phyloP scores from a whole-genome alignment of 2,329 filamentous ascomycete genomes.

The Sporothrix curviconia region DNA sequence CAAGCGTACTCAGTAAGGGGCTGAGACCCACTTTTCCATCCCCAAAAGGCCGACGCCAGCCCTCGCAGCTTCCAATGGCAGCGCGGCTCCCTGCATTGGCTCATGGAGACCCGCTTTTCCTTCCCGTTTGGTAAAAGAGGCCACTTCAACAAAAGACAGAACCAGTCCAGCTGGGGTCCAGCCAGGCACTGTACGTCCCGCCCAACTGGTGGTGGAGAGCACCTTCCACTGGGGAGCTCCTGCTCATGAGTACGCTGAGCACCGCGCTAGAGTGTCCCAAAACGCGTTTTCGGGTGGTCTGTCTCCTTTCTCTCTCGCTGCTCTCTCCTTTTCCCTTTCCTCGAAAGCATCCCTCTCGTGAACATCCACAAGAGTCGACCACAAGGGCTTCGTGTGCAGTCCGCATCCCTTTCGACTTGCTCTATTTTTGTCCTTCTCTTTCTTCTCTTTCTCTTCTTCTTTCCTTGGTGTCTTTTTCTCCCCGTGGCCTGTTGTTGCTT shows the following conservation, averaged over 20 bases:
- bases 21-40: background rate
- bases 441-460: background rate
- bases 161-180: background rate
- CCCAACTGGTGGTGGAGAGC: no score
- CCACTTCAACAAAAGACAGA: slow-evolving; percentile 13
- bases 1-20: slow-evolving; percentile 9
- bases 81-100: slow-evolving; percentile 8
- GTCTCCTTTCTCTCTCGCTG: background rate
- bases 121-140: slow-evolving; percentile 9
- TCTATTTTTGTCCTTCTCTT: background rate
- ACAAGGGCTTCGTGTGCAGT: background rate
- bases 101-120: background rate
- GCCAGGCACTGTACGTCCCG: no score
- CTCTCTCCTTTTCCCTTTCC: background rate
- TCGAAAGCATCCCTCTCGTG: slow-evolving; percentile 6
- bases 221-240: no score
- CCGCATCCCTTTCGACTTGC: background rate
- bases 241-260: background rate
- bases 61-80: slow-evolving; percentile 4
- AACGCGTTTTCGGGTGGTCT: slow-evolving; percentile 2
- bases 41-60: background rate
- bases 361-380: background rate
- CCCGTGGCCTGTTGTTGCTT: background rate
- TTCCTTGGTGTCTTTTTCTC: background rate
- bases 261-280: background rate